phyloP scores from a whole-genome alignment of 2,329 filamentous ascomycete species.

The Cadophora malorum region DNA sequence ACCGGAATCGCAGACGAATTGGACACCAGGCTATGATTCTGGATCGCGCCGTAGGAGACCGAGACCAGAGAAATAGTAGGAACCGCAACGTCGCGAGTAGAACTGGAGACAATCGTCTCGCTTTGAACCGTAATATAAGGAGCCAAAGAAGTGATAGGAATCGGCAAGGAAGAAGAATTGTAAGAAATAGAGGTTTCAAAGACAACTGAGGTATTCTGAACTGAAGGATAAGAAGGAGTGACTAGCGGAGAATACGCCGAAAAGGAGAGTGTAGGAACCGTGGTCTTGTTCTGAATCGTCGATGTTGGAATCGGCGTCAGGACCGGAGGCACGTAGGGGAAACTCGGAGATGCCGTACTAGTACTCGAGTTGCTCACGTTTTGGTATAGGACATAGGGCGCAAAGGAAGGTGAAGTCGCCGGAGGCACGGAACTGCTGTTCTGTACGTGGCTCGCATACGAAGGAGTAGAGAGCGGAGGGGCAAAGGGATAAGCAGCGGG shows the following conservation, averaged over 20 bases:
- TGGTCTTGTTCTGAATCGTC: constrained; percentile 19
- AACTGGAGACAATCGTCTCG: constrained; percentile 15
- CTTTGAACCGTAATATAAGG: constrained; percentile 17
- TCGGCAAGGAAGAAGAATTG: constrained; percentile 13
- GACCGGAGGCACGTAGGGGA: constrained; percentile 17
- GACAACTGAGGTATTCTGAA: constrained; percentile 9
- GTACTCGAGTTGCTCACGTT: constrained; percentile 19
- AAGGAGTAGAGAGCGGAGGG: constrained; percentile 23
- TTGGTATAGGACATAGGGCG: constrained; percentile 10
- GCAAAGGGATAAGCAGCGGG: constrained; percentile 32
- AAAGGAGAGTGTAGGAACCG: constrained; percentile 10
- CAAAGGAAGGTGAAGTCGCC: constrained; percentile 12
- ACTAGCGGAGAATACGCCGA: constrained; percentile 17
- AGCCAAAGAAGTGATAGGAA: constrained; percentile 5
- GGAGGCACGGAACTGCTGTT: constrained; percentile 25
- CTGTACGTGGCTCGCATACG: constrained; percentile 22
- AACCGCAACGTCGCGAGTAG: constrained; percentile 1
- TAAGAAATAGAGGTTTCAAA: constrained; percentile 10
- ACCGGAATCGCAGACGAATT: constrained; percentile 6
- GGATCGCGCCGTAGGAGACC: constrained; percentile 13
- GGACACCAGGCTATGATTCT: constrained; percentile 16
- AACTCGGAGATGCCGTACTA: constrained; percentile 20
- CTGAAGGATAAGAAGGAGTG: constrained; percentile 17
- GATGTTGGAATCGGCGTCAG: constrained; percentile 19
- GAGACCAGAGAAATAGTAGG: constrained; percentile 14